Conservation (phyloP, 257 asterid genomes). For the Solanum sejunctum region DNA sequence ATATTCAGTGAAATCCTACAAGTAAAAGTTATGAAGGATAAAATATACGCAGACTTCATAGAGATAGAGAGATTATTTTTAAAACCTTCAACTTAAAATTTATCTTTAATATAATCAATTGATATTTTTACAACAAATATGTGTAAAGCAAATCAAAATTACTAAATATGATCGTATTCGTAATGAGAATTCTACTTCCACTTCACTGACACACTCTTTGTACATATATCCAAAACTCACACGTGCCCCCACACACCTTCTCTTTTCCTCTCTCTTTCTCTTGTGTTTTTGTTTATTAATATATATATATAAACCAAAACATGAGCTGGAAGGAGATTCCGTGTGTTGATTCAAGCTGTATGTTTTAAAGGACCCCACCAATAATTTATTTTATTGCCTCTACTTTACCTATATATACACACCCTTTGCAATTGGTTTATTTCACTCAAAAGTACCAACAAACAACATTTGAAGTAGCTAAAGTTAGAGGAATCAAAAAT, state of each 20-base stretch:
- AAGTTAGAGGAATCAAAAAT: not conserved
- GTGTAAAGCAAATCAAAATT: not conserved
- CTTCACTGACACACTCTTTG: not conserved
- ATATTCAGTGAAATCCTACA: no score
- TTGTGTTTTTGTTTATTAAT: not conserved
- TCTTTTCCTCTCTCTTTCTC: not conserved
- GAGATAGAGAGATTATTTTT: no score
- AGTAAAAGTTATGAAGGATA: no score
- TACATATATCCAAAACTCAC: not conserved
- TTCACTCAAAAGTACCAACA: not conserved
- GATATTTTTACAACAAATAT: not conserved
- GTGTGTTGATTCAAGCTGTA: conserved; percentile 55
- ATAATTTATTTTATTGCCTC: not conserved
- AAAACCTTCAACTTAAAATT: no score
- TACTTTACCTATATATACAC: conserved; percentile 24
- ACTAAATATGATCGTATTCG: not conserved
- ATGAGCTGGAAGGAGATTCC: conserved; percentile 66
- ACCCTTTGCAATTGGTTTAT: conserved; percentile 3
- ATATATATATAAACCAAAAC: not conserved
- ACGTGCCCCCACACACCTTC: not conserved
- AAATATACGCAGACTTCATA: no score
- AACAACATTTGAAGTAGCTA: not conserved
- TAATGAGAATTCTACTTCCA: not conserved
- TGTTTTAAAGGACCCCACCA: conserved; percentile 16
- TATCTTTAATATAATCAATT: not conserved